Base-by-base conservation (phyloP, 345 rosid genomes). In the Fremontodendron californicum region DNA sequence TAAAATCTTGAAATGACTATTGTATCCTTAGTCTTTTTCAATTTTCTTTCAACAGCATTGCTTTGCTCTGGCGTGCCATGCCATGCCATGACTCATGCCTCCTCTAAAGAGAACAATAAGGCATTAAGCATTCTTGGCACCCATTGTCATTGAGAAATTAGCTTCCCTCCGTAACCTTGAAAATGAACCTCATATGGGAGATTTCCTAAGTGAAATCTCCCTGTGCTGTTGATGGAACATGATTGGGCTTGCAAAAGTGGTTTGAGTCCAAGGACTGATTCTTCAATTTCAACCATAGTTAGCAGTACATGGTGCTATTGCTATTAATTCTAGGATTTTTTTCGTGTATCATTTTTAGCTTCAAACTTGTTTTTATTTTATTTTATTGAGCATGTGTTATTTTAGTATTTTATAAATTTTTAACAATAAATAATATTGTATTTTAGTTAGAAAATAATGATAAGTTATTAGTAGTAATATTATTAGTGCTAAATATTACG, bases 301-400 rank as follows among this genome's bases (percentile, higher is more conserved):
- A 90, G 97, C 93, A 5, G 77, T 90, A n/a, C 85, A 90, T 83
- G 93, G 92, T 76, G 97, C 97, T 78, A 79, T 90, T 81, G 91
- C 92, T 71, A 33, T 80, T 65, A 94, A 92, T 75, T 35, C 87
- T 42, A 82, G 77, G 66, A 79, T 33, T 1, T 33, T 33, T 33
- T 33, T 1, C 3, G 35, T 33, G 35, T 33, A 33, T 33, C 35
- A 33, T 33, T 33, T 33, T 33, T 33, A 1, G 35, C 35, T 33
- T 33, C 35, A 33, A 33, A 33, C 35, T 1, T 33, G 3, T 1
- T 33, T 33, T 33, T 33, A n/a, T n/a, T n/a, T n/a, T n/a, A n/a
- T 33, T 33, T 3, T 1, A 33, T 33, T 33, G 35, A 33, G 35
- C 35, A 33, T 33, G 35, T 33, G 35, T 33, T 33, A 33, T 33